Conservation (phyloP, 495 filamentous ascomycete species). For the Friedmanniomyces simplex region DNA sequence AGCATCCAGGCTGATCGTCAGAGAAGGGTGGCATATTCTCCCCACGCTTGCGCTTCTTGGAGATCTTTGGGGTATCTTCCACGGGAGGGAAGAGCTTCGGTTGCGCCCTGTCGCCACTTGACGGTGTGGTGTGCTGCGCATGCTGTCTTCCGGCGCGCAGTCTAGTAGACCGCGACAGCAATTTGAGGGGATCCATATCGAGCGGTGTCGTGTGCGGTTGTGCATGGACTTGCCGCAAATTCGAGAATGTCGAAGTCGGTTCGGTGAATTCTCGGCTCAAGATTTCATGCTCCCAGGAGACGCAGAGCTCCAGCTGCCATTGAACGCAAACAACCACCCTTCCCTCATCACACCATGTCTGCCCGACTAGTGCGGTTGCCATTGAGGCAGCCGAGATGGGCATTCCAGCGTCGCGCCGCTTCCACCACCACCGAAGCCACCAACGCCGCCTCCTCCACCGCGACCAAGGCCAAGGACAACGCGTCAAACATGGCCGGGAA, state of each 20-base stretch:
- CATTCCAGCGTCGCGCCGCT: slow-evolving; percentile 11
- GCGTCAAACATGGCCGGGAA: slow-evolving; percentile 58
- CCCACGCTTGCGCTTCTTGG: slow-evolving; percentile 25
- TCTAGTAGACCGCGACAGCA: slow-evolving; percentile 56
- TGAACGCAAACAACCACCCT: not conserved
- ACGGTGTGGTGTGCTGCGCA: slow-evolving; percentile 33
- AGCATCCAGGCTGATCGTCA: slow-evolving; percentile 13
- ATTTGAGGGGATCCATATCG: slow-evolving; percentile 57
- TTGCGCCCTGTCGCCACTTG: slow-evolving; percentile 41
- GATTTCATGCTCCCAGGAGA: slow-evolving; percentile 9
- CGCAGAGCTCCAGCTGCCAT: slow-evolving; percentile 5
- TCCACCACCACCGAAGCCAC: slow-evolving; percentile 60
- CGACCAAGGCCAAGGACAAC: slow-evolving; percentile 54
- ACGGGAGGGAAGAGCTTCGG: slow-evolving; percentile 42
- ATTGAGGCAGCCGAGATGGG: slow-evolving; percentile 12
- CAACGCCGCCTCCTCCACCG: slow-evolving; percentile 44
- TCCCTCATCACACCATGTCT: slow-evolving; percentile 7
- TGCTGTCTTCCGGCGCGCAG: slow-evolving; percentile 26
- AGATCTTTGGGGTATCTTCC: not conserved
- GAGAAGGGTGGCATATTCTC: not conserved
- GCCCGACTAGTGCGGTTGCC: slow-evolving; percentile 8
- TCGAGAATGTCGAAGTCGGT: no score
- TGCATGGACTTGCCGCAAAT: not conserved
- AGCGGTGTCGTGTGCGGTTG: not conserved
- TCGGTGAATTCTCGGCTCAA: not conserved